Base-by-base conservation (phyloP, 257 asterid species). In the Solanum boliviense region DNA sequence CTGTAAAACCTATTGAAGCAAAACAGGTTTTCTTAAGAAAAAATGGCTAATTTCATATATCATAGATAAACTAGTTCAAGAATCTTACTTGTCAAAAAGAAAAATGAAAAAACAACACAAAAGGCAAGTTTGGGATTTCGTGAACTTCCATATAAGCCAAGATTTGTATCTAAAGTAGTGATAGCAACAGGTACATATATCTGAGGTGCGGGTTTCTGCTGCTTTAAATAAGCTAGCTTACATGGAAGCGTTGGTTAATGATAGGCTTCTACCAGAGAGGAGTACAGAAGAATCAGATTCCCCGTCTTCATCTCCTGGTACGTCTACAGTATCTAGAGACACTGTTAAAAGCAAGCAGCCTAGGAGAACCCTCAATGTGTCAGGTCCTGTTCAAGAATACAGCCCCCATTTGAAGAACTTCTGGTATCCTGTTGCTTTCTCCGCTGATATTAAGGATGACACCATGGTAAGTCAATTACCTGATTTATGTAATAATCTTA, bases 351-450 rank as follows among this genome's bases (percentile, higher is more conserved):
- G 76, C 76, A 92, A 92, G 86, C 90, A 81, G 88, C 87, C 90
- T 7, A 90, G 89, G 84, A 94, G 91, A 88, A 92, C 88, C 88
- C 92, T 97, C 70, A 88, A 95, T 23, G 98, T 97, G 85, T 95
- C 99, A 13, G 99, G 99, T 86, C 98, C 98, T 4, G 94, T 95
- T 81, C 95, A 93, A 88, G 93, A 98, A 68, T 97, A 97, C 90
- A 88, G 91, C 72, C 86, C 91, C 62, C 76, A 85, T 68, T 82
- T 97, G 93, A 95, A 93, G 93, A 96, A 97, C 89, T 97, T 97
- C 58, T 97, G 99, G 99, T 97, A 95, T 73, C 99, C 99, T 5
- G 95, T 97, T 56, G 98, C 98, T 82, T 97, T 97, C 91, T 92
- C 99, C 82, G 88, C 93, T 38, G 98, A 92, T 91, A 92, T 97